These are phyloP conservation scores for Ceratocystis diversiconidia DNA, from an alignment of 2,329 filamentous ascomycete species.

Conservation along the genomic window DNA sequence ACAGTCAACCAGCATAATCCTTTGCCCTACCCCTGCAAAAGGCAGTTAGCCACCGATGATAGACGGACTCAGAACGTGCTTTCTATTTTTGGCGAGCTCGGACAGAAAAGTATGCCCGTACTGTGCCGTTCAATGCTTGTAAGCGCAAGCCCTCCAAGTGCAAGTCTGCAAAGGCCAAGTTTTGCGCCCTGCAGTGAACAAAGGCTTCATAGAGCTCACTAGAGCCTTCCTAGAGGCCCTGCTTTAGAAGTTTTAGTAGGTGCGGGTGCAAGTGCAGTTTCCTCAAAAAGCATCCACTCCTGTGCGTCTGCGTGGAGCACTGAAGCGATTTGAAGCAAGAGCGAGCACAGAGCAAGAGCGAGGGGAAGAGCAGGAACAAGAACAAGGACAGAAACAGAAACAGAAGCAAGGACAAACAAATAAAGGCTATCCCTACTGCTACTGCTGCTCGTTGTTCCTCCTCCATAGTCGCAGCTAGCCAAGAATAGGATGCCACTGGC, in stretches of 20 bases:
- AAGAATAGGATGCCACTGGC: constrained; percentile 6
- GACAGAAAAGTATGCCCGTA: constrained; percentile 2
- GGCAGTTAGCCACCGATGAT: neutral
- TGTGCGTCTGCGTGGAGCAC: neutral
- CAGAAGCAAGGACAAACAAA: too few species aligned
- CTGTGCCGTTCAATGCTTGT: constrained; percentile 1
- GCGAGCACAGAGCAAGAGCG: too few species aligned
- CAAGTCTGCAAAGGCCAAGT: neutral
- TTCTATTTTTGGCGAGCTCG: constrained; percentile 1
- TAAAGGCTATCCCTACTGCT: too few species aligned
- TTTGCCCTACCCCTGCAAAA: neutral
- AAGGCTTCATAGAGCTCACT: neutral
- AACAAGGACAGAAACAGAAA: neutral
- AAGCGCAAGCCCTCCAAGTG: neutral
- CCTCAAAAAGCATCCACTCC: neutral
- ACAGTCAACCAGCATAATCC: neutral
- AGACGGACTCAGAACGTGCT: neutral
- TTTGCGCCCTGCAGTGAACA: neutral
- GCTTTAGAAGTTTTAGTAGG: neutral
- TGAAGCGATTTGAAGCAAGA: too few species aligned
- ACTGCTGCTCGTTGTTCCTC: neutral
- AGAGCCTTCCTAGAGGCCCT: neutral
- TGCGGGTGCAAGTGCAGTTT: constrained; percentile 1
- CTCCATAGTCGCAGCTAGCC: neutral
- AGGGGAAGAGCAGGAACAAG: neutral